Conservation (phyloP, 805 yeast species). For the Torulaspora indica region DNA sequence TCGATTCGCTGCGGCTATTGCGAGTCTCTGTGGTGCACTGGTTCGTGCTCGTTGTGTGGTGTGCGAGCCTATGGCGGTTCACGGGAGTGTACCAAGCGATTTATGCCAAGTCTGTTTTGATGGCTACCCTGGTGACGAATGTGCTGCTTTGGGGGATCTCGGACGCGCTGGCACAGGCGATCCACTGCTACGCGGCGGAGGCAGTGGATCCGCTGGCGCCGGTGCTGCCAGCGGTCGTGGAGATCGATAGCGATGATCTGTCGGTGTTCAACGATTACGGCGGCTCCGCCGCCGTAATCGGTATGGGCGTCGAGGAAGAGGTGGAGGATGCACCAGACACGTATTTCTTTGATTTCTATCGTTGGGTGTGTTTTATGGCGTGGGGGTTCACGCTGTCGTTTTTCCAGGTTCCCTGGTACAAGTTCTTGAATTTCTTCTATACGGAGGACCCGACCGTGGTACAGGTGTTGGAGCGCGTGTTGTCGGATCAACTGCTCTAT, state of each 20-base stretch:
- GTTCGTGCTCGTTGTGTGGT: slow-evolving; percentile 46
- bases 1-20: slow-evolving; percentile 26
- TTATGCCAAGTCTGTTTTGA: slow-evolving; percentile 59
- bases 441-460: slow-evolving; percentile 78
- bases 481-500: slow-evolving; percentile 84
- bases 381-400: slow-evolving; percentile 88
- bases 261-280: slow-evolving; percentile 34
- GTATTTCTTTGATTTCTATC: slow-evolving; percentile 51
- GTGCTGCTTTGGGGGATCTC: slow-evolving; percentile 82
- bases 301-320: slow-evolving; percentile 5
- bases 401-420: slow-evolving; percentile 85
- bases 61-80: slow-evolving; percentile 46
- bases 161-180: slow-evolving; percentile 81
- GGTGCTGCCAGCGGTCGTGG: slow-evolving; percentile 13
- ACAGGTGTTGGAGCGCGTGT: slow-evolving; percentile 77
- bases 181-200: slow-evolving; percentile 38
- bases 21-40: slow-evolving; percentile 57
- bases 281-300: slow-evolving; percentile 3
- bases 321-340: slow-evolving; percentile 10
- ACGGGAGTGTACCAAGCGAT: slow-evolving; percentile 55
- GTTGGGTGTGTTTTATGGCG: slow-evolving; percentile 71
- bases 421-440: slow-evolving; percentile 69
- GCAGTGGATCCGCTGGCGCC: slow-evolving; percentile 24
- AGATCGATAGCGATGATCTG: slow-evolving; percentile 21
- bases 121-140: slow-evolving; percentile 80